Percentiles rank a stretch among this genome's conserved stretches.
Evolutionary conservation across 2,329 filamentous ascomycete genomes (phyloP).

Genomic region (Calonectria henricotiae): DNA sequence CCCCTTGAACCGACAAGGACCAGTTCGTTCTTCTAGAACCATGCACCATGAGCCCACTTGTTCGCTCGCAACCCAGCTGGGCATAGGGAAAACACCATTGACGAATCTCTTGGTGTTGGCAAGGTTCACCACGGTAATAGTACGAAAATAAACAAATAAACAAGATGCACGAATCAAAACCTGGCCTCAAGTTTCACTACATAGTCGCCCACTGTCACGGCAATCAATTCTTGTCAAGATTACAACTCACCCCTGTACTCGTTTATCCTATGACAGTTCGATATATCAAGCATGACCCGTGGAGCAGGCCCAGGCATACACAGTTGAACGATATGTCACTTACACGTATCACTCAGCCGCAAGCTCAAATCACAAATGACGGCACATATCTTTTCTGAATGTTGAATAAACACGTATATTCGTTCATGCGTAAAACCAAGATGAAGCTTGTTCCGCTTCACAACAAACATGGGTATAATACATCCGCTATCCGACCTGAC

Average conservation of each 20-base stretch:
- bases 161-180: slow-evolving; percentile 7
- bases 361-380: slow-evolving; percentile 27
- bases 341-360: slow-evolving; percentile 29
- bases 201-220: background rate
- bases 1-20: slow-evolving; percentile 35
- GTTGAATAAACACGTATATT: slow-evolving; percentile 49
- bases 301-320: background rate
- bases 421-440: slow-evolving; percentile 47
- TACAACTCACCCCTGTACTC: background rate
- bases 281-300: slow-evolving; percentile 3
- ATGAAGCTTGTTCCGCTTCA: slow-evolving; percentile 46
- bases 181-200: slow-evolving; percentile 2
- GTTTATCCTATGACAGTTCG: background rate
- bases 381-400: slow-evolving; percentile 21
- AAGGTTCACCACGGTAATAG: slow-evolving; percentile 7
- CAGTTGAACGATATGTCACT: slow-evolving; percentile 23
- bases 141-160: slow-evolving; percentile 17
- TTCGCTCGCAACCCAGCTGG: slow-evolving; percentile 13
- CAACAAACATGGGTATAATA: slow-evolving; percentile 54
- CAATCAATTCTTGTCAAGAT: slow-evolving; percentile 12
- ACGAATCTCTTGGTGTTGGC: slow-evolving; percentile 1
- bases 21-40: slow-evolving; percentile 44
- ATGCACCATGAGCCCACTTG: slow-evolving; percentile 30
- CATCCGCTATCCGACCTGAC: slow-evolving; percentile 51
- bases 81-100: slow-evolving; percentile 8